Percentiles rank a stretch among this genome's conserved stretches.
These are phyloP conservation scores for Athelia sp. DNA, from an alignment of 1,284 basidiomycete species.

Conservation along the genomic window DNA sequence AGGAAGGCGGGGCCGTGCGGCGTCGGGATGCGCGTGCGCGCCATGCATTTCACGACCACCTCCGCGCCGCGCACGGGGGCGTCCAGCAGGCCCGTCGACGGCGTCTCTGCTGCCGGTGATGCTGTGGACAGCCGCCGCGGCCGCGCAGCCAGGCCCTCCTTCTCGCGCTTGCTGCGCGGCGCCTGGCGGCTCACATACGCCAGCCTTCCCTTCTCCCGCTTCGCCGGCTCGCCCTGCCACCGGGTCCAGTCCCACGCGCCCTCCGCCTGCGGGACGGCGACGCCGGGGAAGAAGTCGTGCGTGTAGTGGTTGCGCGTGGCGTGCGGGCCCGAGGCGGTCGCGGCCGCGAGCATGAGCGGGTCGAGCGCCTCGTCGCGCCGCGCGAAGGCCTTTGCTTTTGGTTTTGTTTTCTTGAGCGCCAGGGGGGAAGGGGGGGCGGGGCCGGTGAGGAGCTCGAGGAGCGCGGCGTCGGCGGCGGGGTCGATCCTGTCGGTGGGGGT, in stretches of 20 bases:
- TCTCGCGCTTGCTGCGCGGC: slow-evolving; percentile 46
- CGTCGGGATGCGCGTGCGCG: slow-evolving; percentile 94
- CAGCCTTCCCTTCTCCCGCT: slow-evolving; percentile 36
- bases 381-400: slow-evolving; percentile 32
- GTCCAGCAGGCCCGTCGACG: not conserved
- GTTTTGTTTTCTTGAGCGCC: slow-evolving; percentile 19
- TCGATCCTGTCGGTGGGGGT: slow-evolving; percentile 16
- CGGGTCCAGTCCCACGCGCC: slow-evolving; percentile 56
- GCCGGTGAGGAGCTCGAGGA: slow-evolving; percentile 37
- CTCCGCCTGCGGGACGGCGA: slow-evolving; percentile 45
- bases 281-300: slow-evolving; percentile 64
- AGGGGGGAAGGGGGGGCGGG: slow-evolving; percentile 20
- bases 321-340: slow-evolving; percentile 63
- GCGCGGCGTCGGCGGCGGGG: slow-evolving; percentile 30
- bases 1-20: slow-evolving; percentile 93
- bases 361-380: slow-evolving; percentile 66
- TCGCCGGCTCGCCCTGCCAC: slow-evolving; percentile 36
- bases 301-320: slow-evolving; percentile 75
- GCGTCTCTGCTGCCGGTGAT: not conserved
- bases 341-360: slow-evolving; percentile 68
- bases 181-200: slow-evolving; percentile 68
- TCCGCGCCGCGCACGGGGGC: slow-evolving; percentile 12
- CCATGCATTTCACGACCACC: slow-evolving; percentile 86
- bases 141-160: slow-evolving; percentile 29
- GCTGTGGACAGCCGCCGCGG: slow-evolving; percentile 7